Base-by-base conservation (phyloP, 371 early-diverging fungal species). In the Funneliformis caledonium region DNA sequence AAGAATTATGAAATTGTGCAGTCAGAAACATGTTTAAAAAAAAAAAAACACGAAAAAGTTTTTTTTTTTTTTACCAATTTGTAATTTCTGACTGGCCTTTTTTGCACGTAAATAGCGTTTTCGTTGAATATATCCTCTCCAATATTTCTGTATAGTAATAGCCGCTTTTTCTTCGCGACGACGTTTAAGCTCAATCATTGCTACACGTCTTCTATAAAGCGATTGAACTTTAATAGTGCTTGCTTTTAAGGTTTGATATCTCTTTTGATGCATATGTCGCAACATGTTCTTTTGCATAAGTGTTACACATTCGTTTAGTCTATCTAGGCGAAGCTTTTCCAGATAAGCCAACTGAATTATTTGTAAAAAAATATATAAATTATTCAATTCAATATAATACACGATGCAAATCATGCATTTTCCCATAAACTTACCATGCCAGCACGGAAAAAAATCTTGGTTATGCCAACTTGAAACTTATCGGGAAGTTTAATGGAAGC, bases 361-460 rank as follows among this genome's bases (percentile, higher is more conserved):
- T 16, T 52, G 5, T 75, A 59, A 48, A 75, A 48, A 74, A 31
- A 50, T 37, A 60, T 56, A 2, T 6, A 60, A 48, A 26, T 56
- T 76, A 81, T 64, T 43, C 72, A 60, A 56, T 77, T 45, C 69
- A 19, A 73, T 33, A 33, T 48, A 26, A 14, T 22, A 26, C 48
- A 26, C 26, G 26, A 26, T 26, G 26, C 26, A 26, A 52, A 50
- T 4, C 0, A 72, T 42, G 14, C n/a, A 43, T 59, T n/a, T 42
- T 52, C 52, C 14, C 16, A 47, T 19, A 64, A 73, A 47, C 69
- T 77, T 77, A 88, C 84, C 82, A 94, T 95, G 77, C 99, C 99
- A 52, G 99, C 96, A n/a, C 98, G 94, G 95, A 99, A 99, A 86
- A 99, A 99, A 77, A 99, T 94, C 87, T 97, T 99, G 19, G 98